Conservation (phyloP, 768 basidiomycete genomes). For the Boletus pseudo-olivaceus region DNA sequence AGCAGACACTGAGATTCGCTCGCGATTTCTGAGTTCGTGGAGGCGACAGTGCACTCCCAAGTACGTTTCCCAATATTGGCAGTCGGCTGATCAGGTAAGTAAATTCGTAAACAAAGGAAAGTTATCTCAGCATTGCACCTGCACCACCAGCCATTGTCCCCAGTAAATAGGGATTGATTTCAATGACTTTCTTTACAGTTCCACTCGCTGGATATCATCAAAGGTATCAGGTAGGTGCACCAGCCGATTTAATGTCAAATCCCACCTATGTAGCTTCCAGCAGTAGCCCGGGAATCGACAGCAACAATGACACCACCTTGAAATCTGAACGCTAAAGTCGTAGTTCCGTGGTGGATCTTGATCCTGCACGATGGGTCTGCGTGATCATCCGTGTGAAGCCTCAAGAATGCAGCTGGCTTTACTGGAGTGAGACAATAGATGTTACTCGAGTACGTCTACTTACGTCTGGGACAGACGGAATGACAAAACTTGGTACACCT, state of each 20-base stretch:
- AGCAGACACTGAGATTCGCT: conserved; percentile 98
- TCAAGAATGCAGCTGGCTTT: conserved; percentile 88
- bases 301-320: conserved; percentile 98
- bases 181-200: conserved; percentile 99
- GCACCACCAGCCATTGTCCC: conserved; percentile 99
- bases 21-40: conserved; percentile 93
- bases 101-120: conserved; percentile 2
- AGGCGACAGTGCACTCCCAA: conserved; percentile 96
- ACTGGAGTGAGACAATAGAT: conserved; percentile 8
- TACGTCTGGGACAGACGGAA: conserved; percentile 77
- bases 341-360: conserved; percentile 98
- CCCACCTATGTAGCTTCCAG: conserved; percentile 94
- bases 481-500: conserved; percentile 66
- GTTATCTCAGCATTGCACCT: conserved; percentile 46
- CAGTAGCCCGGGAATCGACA: conserved; percentile 97
- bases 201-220: conserved; percentile 65
- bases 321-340: conserved; percentile 95
- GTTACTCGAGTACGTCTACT: conserved; percentile 27
- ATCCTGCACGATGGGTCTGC: conserved; percentile 93
- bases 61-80: conserved; percentile 98
- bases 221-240: not conserved
- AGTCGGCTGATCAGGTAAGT: conserved; percentile 60
- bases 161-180: conserved; percentile 98
- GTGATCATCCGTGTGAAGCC: conserved; percentile 92
- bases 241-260: conserved; percentile 11